Evolutionary conservation across 2,329 filamentous ascomycete species (phyloP).

Genomic region (Cercospora berteroae): DNA sequence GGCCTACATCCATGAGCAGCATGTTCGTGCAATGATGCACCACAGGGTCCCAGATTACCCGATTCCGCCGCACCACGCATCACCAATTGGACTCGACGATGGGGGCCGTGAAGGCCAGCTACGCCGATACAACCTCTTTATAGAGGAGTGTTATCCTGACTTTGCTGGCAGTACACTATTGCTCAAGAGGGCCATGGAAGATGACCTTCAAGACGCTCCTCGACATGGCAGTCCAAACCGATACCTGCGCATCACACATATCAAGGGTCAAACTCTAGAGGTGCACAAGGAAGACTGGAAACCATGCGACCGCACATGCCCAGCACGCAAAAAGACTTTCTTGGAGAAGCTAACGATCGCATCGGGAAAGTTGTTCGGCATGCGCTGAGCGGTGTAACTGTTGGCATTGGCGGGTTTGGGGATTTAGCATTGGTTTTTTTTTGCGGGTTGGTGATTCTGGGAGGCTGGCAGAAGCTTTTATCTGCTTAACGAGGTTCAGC

Average conservation of each 20-base stretch:
- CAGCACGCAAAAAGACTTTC: neutral
- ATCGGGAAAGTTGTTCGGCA: neutral
- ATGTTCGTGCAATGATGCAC: neutral
- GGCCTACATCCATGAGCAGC: neutral
- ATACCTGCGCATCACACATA: neutral
- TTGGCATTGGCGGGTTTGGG: neutral
- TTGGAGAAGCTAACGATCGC: neutral
- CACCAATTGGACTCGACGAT: neutral
- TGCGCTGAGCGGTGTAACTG: neutral
- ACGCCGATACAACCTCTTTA: neutral
- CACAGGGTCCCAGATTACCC: neutral
- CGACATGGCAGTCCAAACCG: neutral
- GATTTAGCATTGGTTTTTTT: neutral
- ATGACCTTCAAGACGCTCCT: neutral
- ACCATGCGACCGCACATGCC: neutral
- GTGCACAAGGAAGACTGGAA: neutral
- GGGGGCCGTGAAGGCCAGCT: neutral
- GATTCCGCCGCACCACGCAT: neutral
- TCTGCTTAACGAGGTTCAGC: neutral
- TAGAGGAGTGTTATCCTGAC: neutral
- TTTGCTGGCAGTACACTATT: neutral
- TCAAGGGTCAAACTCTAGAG: neutral
- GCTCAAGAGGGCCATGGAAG: neutral
- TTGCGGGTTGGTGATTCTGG: neutral
- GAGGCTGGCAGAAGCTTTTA: neutral